A percentile compares a stretch with the other conserved stretches of the same genome.
phyloP scores from a whole-genome alignment of 2,329 filamentous ascomycete genomes.

The Colletotrichum destructivum region DNA sequence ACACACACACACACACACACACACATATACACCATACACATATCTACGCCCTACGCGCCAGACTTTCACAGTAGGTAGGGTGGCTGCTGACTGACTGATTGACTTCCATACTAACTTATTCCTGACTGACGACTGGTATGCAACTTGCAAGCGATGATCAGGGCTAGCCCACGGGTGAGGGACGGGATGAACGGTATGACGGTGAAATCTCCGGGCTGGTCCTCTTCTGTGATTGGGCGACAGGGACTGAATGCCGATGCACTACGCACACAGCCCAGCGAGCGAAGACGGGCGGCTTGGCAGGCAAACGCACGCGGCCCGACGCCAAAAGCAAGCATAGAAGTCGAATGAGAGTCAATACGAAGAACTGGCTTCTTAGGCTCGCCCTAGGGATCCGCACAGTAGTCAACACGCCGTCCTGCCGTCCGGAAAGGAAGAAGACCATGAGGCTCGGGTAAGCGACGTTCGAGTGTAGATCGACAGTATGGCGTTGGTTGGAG shows the following conservation, averaged over 20 bases:
- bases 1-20: too few species aligned
- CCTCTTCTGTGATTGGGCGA: conserved; percentile 25
- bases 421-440: too few species aligned
- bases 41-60: too few species aligned
- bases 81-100: conserved; percentile 7
- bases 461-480: too few species aligned
- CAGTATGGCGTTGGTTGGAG: too few species aligned
- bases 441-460: too few species aligned
- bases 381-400: too few species aligned
- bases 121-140: too few species aligned
- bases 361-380: background rate
- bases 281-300: conserved; percentile 9
- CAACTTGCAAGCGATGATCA: conserved; percentile 16
- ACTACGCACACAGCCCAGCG: conserved; percentile 25
- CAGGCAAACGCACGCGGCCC: conserved; percentile 6
- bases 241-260: conserved; percentile 19
- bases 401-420: too few species aligned
- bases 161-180: background rate
- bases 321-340: conserved; percentile 17
- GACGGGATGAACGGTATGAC: conserved; percentile 19
- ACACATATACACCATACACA: too few species aligned
- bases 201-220: conserved; percentile 26
- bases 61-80: background rate
- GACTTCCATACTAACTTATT: background rate
- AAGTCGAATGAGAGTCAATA: background rate